phyloP scores from a whole-genome alignment of 2,329 filamentous ascomycete species.

The Pseudogymnoascus sp. region DNA sequence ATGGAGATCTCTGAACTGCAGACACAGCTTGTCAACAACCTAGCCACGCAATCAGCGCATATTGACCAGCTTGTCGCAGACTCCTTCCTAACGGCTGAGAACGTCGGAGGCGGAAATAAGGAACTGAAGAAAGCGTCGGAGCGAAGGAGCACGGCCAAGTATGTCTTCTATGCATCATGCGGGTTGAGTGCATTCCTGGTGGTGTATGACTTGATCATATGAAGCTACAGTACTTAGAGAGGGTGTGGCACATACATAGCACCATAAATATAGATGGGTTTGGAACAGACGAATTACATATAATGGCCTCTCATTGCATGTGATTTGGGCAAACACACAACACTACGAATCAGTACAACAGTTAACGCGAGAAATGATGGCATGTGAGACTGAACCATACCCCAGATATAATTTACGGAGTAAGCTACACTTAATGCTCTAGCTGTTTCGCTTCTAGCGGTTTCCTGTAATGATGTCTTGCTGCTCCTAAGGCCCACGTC shows the following conservation, averaged over 20 bases:
- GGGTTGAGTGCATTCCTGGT: slow-evolving; percentile 68
- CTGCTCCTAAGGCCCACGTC: neutral
- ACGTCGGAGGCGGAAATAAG: slow-evolving; percentile 82
- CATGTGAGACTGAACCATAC: neutral
- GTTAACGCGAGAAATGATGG: neutral
- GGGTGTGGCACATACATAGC: neutral
- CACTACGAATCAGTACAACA: neutral
- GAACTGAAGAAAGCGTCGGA: slow-evolving; percentile 79
- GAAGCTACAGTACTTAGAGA: neutral
- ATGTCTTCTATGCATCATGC: slow-evolving; percentile 74
- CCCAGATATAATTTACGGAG: neutral
- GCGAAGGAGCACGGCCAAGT: slow-evolving; percentile 63
- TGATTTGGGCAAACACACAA: neutral
- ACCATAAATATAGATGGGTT: neutral
- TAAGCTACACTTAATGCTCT: neutral
- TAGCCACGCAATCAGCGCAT: slow-evolving; percentile 77
- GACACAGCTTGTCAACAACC: slow-evolving; percentile 76
- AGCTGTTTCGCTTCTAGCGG: neutral
- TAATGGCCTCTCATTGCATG: neutral
- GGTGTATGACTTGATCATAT: slow-evolving; percentile 67
- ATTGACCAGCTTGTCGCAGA: slow-evolving; percentile 86
- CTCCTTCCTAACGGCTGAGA: slow-evolving; percentile 72
- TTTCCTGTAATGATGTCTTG: neutral
- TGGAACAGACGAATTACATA: neutral
- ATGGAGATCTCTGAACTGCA: slow-evolving; percentile 91